These are phyloP conservation scores for Ustilago trichophora DNA, from an alignment of 1,284 basidiomycete species.

Conservation along the genomic window DNA sequence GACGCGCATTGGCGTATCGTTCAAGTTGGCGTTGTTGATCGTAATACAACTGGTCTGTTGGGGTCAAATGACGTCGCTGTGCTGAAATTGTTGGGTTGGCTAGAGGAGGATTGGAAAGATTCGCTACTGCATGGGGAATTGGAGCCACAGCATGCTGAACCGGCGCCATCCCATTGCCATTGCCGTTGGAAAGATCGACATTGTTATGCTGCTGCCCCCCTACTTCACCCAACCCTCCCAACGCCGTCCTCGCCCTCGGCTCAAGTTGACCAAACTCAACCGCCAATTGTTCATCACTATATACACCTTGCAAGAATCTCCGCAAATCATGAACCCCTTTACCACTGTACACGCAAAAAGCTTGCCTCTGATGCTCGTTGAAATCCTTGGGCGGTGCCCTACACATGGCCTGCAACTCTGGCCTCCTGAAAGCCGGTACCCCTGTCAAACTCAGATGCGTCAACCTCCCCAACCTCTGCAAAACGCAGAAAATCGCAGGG, in stretches of 20 bases:
- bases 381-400: constrained; percentile 88
- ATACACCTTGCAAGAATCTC: constrained; percentile 68
- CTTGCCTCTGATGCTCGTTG: constrained; percentile 85
- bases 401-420: constrained; percentile 89
- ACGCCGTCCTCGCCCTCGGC: constrained; percentile 30
- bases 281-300: constrained; percentile 44
- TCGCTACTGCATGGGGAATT: too few relatives aligned
- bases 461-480: constrained; percentile 84
- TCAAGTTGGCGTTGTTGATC: constrained; percentile 34
- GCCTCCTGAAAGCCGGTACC: constrained; percentile 86
- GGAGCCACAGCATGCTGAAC: too few relatives aligned
- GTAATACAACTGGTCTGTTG: constrained; percentile 35
- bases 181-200: neutral
- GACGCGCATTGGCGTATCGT: constrained; percentile 25
- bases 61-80: constrained; percentile 3
- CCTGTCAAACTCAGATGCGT: constrained; percentile 96
- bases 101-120: too few relatives aligned
- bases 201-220: too few relatives aligned
- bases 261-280: constrained; percentile 47
- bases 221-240: constrained; percentile 8
- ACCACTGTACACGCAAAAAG: constrained; percentile 97
- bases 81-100: too few relatives aligned
- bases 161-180: constrained; percentile 1
- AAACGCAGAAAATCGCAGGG: constrained; percentile 86
- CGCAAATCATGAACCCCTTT: constrained; percentile 86